Conservation (phyloP, 768 basidiomycete genomes). For the Cytidiella melzeri region DNA sequence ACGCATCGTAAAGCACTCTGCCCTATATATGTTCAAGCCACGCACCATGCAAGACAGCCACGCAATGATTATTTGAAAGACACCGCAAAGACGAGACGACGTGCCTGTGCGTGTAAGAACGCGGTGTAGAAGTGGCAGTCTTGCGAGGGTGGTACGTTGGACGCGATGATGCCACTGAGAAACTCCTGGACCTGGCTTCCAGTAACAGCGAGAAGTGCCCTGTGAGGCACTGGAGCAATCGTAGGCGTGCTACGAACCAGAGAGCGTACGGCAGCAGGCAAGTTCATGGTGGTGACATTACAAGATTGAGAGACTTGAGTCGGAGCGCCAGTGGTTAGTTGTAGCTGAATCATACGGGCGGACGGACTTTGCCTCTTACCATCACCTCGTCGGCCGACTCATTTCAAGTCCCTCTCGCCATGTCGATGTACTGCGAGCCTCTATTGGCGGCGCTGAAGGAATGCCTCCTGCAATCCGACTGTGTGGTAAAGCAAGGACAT, state of each 20-base stretch:
- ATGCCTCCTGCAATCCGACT: constrained; percentile 81
- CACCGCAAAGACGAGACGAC: constrained; percentile 2
- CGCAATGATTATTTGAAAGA: background rate
- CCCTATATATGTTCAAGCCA: constrained; percentile 44
- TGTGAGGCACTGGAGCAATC: constrained; percentile 56
- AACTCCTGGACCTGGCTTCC: constrained; percentile 80
- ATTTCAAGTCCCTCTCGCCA: constrained; percentile 23
- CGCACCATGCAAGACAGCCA: background rate
- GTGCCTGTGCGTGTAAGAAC: constrained; percentile 25
- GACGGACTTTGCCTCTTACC: no score
- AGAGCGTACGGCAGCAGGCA: constrained; percentile 36
- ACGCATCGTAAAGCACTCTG: constrained; percentile 82
- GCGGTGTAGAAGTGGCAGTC: constrained; percentile 20
- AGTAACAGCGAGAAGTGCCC: constrained; percentile 66
- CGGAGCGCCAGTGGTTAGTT: no score
- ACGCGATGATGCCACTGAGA: constrained; percentile 36
- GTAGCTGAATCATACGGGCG: no score
- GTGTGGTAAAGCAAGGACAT: constrained; percentile 70
- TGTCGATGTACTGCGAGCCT: constrained; percentile 79
- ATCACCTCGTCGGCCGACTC: background rate
- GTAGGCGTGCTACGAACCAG: constrained; percentile 38
- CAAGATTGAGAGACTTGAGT: no score
- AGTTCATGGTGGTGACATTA: constrained; percentile 15
- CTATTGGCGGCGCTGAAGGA: constrained; percentile 75
- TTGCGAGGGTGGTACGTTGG: constrained; percentile 15